A percentile compares a stretch with the other conserved stretches of the same genome.
phyloP scores from a whole-genome alignment of 2,329 filamentous ascomycete species.

The Hymenoscyphus fraxineus region DNA sequence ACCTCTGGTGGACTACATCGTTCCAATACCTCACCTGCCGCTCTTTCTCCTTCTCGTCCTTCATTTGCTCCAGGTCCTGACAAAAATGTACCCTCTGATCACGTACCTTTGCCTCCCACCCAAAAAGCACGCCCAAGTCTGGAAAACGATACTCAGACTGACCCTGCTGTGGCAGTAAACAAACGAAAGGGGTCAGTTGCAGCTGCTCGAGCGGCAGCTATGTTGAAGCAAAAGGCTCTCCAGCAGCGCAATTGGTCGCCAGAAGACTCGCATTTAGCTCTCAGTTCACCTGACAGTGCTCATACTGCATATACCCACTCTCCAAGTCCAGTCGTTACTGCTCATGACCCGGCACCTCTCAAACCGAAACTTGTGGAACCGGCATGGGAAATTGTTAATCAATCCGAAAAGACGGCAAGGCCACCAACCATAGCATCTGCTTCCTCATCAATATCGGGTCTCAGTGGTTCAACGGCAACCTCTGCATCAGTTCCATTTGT shows the following conservation, averaged over 20 bases:
- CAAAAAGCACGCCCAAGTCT: conserved; percentile 9
- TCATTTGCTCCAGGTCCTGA: conserved; percentile 24
- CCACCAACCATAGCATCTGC: conserved; percentile 16
- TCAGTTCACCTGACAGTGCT: conserved; percentile 23
- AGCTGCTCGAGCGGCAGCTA: background rate
- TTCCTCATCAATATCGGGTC: conserved; percentile 15
- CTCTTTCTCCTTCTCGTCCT: conserved; percentile 44
- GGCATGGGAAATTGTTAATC: conserved; percentile 28
- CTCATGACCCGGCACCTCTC: conserved; percentile 10
- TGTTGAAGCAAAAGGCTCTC: background rate
- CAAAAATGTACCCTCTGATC: conserved; percentile 24
- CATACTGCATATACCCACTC: conserved; percentile 16
- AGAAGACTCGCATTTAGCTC: conserved; percentile 22
- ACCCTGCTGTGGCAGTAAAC: background rate
- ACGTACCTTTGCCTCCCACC: conserved; percentile 14
- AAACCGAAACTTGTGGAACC: conserved; percentile 26
- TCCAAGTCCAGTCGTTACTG: background rate
- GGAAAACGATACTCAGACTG: conserved; percentile 1
- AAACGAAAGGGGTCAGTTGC: conserved; percentile 3
- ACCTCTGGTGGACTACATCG: conserved; percentile 35
- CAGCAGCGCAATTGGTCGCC: conserved; percentile 19
- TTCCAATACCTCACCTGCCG: conserved; percentile 54
- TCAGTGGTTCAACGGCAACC: conserved; percentile 18
- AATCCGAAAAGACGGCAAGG: conserved; percentile 8
- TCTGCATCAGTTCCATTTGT: conserved; percentile 8